Evolutionary conservation across 1,139 yeast genomes (phyloP).

Genomic region (Diutina sp.): DNA sequence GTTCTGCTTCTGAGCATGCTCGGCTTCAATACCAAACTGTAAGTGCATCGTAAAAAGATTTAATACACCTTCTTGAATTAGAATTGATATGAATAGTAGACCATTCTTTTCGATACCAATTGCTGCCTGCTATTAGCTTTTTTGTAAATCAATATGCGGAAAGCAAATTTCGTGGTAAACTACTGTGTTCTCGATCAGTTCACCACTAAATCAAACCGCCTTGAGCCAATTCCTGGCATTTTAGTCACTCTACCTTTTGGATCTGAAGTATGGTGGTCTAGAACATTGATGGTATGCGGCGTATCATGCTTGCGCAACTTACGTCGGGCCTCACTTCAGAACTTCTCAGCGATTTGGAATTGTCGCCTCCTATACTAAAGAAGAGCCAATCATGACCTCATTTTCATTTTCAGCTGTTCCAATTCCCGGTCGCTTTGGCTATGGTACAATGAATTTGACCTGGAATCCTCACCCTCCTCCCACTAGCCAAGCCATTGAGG

Average conservation of each 20-base stretch:
- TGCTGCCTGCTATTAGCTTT: too few species aligned
- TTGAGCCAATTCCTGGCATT: too few species aligned
- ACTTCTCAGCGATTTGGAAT: not conserved
- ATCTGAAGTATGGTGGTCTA: too few species aligned
- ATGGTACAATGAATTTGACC: constrained; percentile 55
- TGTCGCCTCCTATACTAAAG: not conserved
- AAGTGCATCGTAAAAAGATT: not conserved
- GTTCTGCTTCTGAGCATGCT: constrained; percentile 40
- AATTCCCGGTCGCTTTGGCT: constrained; percentile 27
- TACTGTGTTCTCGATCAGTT: too few species aligned
- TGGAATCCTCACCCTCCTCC: constrained; percentile 36
- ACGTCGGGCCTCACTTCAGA: not conserved
- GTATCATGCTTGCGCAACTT: too few species aligned
- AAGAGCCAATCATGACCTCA: not conserved
- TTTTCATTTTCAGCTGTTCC: not conserved
- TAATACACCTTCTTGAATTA: not conserved
- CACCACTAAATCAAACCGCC: too few species aligned
- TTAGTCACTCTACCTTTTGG: too few species aligned
- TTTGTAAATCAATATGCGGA: too few species aligned
- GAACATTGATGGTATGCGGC: too few species aligned
- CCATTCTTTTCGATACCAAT: too few species aligned
- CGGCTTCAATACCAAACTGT: not conserved
- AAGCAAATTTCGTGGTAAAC: too few species aligned
- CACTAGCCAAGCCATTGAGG: constrained; percentile 30
- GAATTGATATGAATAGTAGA: too few species aligned